Evolutionary conservation across 164 flowering plant species (phyloP), one percentile per base, ranked within the genome.

Genomic region (Piper longum): DNA sequence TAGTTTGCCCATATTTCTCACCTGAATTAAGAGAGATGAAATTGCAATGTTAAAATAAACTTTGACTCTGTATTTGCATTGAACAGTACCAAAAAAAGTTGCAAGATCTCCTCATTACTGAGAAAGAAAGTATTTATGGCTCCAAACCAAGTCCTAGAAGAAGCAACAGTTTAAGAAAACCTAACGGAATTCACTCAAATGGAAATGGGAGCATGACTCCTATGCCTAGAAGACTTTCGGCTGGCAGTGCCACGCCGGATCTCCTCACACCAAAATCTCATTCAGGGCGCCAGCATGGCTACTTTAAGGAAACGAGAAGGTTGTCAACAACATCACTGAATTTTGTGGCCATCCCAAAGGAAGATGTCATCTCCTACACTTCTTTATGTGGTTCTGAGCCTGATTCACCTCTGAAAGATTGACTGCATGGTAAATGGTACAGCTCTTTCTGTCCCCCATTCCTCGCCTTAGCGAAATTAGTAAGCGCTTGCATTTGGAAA

Each of bases 81-180:
- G 66, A 41, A 61, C 80, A 91, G 96, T 89, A 87, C 73, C 96
- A 89, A 64, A 91, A 91, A 83, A 91, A 91, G 77, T 79, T 85
- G 43, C 95, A 89, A 57, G 98, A 86, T 75, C 77, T 91, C 64
- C 85, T 87, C 8, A 77, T 84, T 57, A 83, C 86, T 0, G 92
- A 87, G 79, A 89, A 83, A 72, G 98, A 91, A 83, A 67, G 87
- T 61, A 87, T 83, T 11, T 87, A 84, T 71, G 98, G 98, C n/a
- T 91, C 98, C 41, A 87, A 77, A 71, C 96, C 96, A 12, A 87
- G 91, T 72, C 96, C 96, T 11, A 81, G 79, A 69, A 87, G 81
- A 77, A 79, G 70, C 67, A 87, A 60, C 79, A 84, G 93, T 73
- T 82, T 83, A 41, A 84, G 82, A 73, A 85, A 72, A 69, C 63